Base-by-base conservation (phyloP, 495 filamentous ascomycete species). In the Penicillium antarcticum region DNA sequence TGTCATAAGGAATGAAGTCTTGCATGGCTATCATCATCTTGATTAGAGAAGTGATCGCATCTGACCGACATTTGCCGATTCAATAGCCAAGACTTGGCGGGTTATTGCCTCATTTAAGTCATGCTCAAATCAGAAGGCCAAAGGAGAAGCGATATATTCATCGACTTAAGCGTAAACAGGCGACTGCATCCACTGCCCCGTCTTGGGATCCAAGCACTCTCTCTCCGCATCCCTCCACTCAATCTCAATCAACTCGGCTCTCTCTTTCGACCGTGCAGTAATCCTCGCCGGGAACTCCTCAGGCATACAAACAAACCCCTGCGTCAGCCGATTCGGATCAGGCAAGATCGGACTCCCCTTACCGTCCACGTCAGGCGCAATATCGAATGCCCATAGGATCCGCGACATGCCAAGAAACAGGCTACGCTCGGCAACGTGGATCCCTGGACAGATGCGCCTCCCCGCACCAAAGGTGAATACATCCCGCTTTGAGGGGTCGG, bases 361-460 rank as follows among this genome's bases (percentile, higher is more conserved):
- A 0, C 12, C 46, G 51, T 66, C 57, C 13, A 42, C 23, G 4
- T 26, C 44, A 1, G 55, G 60, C 35, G 42, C 23, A 10, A 65
- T 52, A 8, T 58, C 43, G 39, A 83, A 84, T 0, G 70, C 79
- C 81, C 82, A 85, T 18, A 84, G 50, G 19, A 84, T 67, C n/a
- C 76, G 64, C 10, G 79, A 66, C 21, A 80, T 70, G 16, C 63
- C 72, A 0, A 82, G 52, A 59, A 78, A 81, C 36, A 85, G 53
- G 12, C 67, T 75, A 11, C 67, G 57, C 52, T 70, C 67, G 0
- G 67, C 67, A 18, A 70, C 51, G 40, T 64, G 62, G 1, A 68
- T 68, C 0, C 65, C 67, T 0, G 53, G 67, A 40, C 67, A 70
- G 26, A 68, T 62, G 2, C 67, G 58, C 9, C 66, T 59, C 0